Evolutionary conservation across 140 eudicot genomes (phyloP).

Genomic region (Flaveria floridana): DNA sequence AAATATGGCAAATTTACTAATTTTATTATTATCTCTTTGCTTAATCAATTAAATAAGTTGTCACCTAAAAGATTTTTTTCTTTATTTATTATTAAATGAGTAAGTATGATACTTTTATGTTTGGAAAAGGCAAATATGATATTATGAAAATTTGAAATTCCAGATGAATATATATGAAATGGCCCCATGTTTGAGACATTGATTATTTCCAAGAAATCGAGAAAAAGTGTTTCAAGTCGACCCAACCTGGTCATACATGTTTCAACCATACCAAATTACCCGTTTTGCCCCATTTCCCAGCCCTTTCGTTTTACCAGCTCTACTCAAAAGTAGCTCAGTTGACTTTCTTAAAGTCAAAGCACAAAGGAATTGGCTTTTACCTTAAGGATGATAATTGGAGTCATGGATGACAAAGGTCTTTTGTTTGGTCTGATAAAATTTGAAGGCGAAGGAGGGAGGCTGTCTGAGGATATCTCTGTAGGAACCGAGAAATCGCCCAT

Average conservation of each 20-base stretch:
- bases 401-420: slow-evolving; percentile 89
- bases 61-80: neutral
- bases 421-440: slow-evolving; percentile 75
- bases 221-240: neutral
- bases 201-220: neutral
- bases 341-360: slow-evolving; percentile 12
- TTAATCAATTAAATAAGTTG: too few species aligned
- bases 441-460: slow-evolving; percentile 78
- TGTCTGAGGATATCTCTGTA: slow-evolving; percentile 52
- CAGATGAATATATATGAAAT: neutral
- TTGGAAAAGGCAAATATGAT: neutral
- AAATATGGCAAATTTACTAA: too few species aligned
- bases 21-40: neutral
- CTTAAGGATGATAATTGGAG: slow-evolving; percentile 78
- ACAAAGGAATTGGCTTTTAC: slow-evolving; percentile 29
- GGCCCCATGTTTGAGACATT: neutral
- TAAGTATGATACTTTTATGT: neutral
- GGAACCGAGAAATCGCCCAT: slow-evolving; percentile 86
- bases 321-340: neutral
- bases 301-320: neutral
- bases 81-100: neutral
- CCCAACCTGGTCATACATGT: neutral
- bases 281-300: neutral
- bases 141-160: neutral
- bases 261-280: neutral